Evolutionary conservation across 228 moss, liverwort and hornwort species (phyloP).

Genomic region (Sphagnum fallax): DNA sequence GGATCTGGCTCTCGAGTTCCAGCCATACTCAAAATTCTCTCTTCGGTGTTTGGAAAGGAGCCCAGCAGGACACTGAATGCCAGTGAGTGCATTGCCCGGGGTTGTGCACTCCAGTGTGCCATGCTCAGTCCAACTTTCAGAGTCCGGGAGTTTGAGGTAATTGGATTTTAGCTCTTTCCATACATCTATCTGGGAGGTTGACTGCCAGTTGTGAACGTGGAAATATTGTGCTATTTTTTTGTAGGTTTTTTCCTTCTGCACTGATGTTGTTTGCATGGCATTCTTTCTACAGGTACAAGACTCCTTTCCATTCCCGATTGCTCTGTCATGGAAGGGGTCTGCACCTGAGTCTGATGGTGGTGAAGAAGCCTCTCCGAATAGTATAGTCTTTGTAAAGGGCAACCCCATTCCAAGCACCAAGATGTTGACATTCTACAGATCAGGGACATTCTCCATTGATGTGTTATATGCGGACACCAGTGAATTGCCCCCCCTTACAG

Average conservation of each 20-base stretch:
- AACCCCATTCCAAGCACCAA: slow-evolving; percentile 88
- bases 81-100: slow-evolving; percentile 91
- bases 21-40: slow-evolving; percentile 51
- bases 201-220: too few species aligned
- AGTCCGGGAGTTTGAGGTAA: slow-evolving; percentile 92
- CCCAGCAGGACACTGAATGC: slow-evolving; percentile 63
- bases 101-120: slow-evolving; percentile 94
- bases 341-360: slow-evolving; percentile 89
- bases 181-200: too few species aligned
- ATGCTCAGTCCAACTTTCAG: slow-evolving; percentile 99
- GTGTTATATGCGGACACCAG: slow-evolving; percentile 67
- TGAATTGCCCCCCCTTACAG: slow-evolving; percentile 62
- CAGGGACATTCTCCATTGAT: slow-evolving; percentile 82
- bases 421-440: slow-evolving; percentile 83
- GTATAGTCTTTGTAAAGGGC: slow-evolving; percentile 89
- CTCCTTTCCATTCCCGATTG: slow-evolving; percentile 89
- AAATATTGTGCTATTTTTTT: too few species aligned
- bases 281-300: slow-evolving; percentile 62
- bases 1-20: slow-evolving; percentile 66
- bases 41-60: slow-evolving; percentile 62
- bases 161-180: not conserved
- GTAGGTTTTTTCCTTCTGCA: too few species aligned
- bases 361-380: slow-evolving; percentile 88
- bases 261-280: not conserved
- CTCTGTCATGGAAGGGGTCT: slow-evolving; percentile 96